These are phyloP conservation scores for Podila verticillata DNA, from an alignment of 192 early-diverging fungal species.

Conservation along the genomic window DNA sequence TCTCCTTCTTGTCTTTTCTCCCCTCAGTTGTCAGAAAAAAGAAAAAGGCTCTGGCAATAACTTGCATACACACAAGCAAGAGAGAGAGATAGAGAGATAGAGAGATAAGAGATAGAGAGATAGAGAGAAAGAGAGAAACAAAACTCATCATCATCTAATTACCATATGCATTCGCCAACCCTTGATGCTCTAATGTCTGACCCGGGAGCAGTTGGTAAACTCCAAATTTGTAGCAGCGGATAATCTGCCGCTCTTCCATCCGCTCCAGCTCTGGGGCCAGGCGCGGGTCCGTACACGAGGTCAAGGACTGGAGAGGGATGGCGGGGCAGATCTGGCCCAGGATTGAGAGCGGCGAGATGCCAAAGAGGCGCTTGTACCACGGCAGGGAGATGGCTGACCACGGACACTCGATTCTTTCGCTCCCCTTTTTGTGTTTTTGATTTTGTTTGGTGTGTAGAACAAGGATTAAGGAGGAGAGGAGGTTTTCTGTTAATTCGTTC, in stretches of 20 bases:
- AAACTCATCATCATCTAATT: conserved; percentile 56
- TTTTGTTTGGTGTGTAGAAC: neutral
- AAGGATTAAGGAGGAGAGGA: neutral
- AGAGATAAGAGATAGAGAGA: conserved; percentile 9
- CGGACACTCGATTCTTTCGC: conserved; percentile 63
- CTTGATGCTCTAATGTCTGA: conserved; percentile 37
- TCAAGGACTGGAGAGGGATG: conserved; percentile 58
- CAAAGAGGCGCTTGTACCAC: conserved; percentile 56
- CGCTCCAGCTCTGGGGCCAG: conserved; percentile 67
- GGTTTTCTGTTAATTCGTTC: no score
- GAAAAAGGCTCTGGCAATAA: neutral
- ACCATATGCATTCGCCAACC: conserved; percentile 56
- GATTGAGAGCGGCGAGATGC: conserved; percentile 47
- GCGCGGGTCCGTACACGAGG: conserved; percentile 59
- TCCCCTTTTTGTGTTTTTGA: conserved; percentile 56
- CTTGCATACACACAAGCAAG: conserved; percentile 47
- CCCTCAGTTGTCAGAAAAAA: neutral
- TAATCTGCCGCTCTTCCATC: conserved; percentile 78
- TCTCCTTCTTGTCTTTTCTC: neutral
- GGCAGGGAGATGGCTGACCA: conserved; percentile 48
- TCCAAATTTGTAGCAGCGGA: conserved; percentile 77
- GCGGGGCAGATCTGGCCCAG: conserved; percentile 56
- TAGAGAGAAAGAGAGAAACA: neutral
- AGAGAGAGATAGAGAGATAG: conserved; percentile 10
- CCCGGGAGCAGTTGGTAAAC: conserved; percentile 59